Evolutionary conservation across 768 basidiomycete genomes (phyloP).

Genomic region (Kwoniella bestiolae): DNA sequence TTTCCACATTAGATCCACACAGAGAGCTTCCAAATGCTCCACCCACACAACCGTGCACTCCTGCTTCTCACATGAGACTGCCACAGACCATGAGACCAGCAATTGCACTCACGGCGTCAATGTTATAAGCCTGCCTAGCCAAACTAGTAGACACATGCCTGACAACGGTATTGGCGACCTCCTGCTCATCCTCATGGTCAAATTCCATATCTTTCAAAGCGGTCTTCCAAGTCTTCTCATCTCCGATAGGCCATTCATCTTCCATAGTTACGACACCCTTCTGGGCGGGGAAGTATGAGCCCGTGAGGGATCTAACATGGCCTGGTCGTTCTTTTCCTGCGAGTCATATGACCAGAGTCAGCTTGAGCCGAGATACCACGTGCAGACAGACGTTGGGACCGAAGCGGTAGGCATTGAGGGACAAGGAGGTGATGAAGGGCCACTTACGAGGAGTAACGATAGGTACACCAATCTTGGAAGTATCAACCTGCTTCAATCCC

Average conservation of each 20-base stretch:
- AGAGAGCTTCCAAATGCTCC: not conserved
- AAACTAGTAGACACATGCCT: slow-evolving; percentile 66
- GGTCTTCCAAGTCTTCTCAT: slow-evolving; percentile 56
- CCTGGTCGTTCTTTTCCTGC: slow-evolving; percentile 45
- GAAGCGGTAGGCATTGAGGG: too few relatives aligned
- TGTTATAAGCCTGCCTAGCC: slow-evolving; percentile 86
- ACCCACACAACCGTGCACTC: not conserved
- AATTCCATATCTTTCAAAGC: slow-evolving; percentile 52
- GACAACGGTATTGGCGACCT: slow-evolving; percentile 50
- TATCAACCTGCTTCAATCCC: slow-evolving; percentile 34
- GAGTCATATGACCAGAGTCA: not conserved
- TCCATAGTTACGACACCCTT: slow-evolving; percentile 32
- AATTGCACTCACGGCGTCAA: slow-evolving; percentile 62
- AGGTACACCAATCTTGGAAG: slow-evolving; percentile 45
- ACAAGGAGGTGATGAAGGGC: too few relatives aligned
- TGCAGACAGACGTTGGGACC: too few relatives aligned
- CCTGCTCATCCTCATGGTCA: slow-evolving; percentile 43
- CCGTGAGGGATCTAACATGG: slow-evolving; percentile 48
- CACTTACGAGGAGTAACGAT: slow-evolving; percentile 42
- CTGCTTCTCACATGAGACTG: not conserved
- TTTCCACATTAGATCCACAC: not conserved
- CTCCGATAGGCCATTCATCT: slow-evolving; percentile 57
- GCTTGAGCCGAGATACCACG: not conserved
- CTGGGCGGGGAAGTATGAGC: slow-evolving; percentile 56
- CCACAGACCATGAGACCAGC: too few relatives aligned